phyloP scores from a whole-genome alignment of 2,329 filamentous ascomycete genomes.

The Emmonsiellopsis sp. region DNA sequence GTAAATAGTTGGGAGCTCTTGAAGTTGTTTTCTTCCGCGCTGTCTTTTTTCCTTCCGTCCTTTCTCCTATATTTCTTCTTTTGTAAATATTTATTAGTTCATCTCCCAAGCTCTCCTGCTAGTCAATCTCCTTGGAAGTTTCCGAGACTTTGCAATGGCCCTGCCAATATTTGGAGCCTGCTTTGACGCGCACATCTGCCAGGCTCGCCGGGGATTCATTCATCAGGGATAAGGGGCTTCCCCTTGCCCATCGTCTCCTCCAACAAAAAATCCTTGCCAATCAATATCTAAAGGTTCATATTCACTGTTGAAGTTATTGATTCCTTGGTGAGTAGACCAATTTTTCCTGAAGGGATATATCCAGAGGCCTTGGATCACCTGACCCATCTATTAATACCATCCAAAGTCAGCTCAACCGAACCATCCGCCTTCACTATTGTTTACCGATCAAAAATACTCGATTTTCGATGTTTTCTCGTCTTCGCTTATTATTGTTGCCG shows the following conservation, averaged over 20 bases:
- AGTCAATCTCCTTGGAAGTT: too few relatives aligned
- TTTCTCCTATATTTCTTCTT: too few relatives aligned
- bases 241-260: neutral
- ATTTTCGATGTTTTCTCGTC: slow-evolving; percentile 13
- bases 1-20: too few relatives aligned
- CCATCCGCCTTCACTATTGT: slow-evolving; percentile 10
- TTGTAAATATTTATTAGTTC: too few relatives aligned
- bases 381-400: neutral
- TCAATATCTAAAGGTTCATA: neutral
- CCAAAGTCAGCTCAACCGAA: slow-evolving; percentile 4
- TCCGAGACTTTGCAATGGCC: neutral
- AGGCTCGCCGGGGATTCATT: neutral
- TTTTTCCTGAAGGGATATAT: neutral
- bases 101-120: too few relatives aligned
- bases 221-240: neutral
- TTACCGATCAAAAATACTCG: slow-evolving; percentile 10
- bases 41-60: too few relatives aligned
- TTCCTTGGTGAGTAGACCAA: neutral
- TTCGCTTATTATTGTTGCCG: slow-evolving; percentile 13
- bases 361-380: neutral
- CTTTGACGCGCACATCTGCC: neutral
- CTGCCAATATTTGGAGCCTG: neutral
- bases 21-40: too few relatives aligned
- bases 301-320: neutral
- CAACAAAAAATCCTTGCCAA: neutral